Evolutionary conservation across 2,329 filamentous ascomycete genomes (phyloP).

Genomic region (Periconia sp.): DNA sequence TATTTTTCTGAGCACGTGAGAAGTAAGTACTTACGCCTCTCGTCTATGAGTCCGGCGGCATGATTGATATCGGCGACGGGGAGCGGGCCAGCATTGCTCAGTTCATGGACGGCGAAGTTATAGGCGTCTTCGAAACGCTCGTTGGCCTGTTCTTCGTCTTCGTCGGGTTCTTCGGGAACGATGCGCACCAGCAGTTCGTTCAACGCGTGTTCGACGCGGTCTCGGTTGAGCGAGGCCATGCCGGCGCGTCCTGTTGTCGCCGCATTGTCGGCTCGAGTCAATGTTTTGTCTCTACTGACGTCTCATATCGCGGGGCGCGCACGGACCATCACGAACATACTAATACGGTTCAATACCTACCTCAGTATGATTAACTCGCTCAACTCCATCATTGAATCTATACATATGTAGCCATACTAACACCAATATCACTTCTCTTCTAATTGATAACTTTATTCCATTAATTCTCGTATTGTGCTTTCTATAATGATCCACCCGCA

Average conservation of each 20-base stretch:
- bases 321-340: neutral
- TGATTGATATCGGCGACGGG: constrained; percentile 78
- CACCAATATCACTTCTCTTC: too few species aligned
- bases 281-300: constrained; percentile 1
- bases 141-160: constrained; percentile 69
- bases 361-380: too few species aligned
- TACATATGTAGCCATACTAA: too few species aligned
- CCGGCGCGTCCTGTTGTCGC: constrained; percentile 23
- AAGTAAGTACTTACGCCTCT: constrained; percentile 55
- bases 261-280: neutral
- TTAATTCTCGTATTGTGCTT: neutral
- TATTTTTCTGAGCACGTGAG: too few species aligned
- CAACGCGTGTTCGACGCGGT: constrained; percentile 77
- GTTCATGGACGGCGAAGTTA: constrained; percentile 52
- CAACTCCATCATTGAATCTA: too few species aligned
- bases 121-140: constrained; percentile 67
- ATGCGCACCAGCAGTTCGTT: constrained; percentile 76
- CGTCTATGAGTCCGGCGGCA: constrained; percentile 88
- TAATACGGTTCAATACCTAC: too few species aligned
- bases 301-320: constrained; percentile 2
- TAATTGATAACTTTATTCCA: too few species aligned
- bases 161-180: constrained; percentile 65
- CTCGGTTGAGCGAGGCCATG: constrained; percentile 39
- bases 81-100: constrained; percentile 50
- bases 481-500: neutral